phyloP scores from a whole-genome alignment of 306 rosid genomes.

The Castanospermum australe region DNA sequence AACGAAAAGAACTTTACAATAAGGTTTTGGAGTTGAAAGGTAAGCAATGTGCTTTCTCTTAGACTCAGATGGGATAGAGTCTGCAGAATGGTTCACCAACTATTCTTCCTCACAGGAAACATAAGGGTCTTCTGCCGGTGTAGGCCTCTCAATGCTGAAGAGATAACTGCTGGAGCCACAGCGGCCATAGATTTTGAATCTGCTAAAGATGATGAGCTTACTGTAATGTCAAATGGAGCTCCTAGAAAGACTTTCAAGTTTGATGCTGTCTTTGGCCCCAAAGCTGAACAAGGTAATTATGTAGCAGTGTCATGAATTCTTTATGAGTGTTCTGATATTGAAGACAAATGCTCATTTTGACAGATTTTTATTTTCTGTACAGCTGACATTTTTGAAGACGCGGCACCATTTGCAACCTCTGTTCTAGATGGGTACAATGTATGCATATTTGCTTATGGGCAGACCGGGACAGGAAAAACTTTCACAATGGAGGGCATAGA shows the following conservation, averaged over 20 bases:
- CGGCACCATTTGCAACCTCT: conserved; percentile 79
- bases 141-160: conserved; percentile 80
- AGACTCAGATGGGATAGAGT: neutral
- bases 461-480: conserved; percentile 95
- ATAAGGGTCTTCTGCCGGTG: conserved; percentile 96
- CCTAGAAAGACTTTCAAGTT: conserved; percentile 74
- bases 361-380: conserved; percentile 8
- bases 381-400: conserved; percentile 84
- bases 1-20: conserved; percentile 84
- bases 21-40: conserved; percentile 92
- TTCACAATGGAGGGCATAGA: conserved; percentile 96
- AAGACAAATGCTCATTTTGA: conserved; percentile 6
- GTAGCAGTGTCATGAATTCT: neutral
- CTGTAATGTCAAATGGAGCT: conserved; percentile 74
- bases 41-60: conserved; percentile 30
- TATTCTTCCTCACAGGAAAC: conserved; percentile 63
- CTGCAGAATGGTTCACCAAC: conserved; percentile 12
- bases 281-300: conserved; percentile 94
- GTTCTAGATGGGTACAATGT: conserved; percentile 94
- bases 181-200: conserved; percentile 82
- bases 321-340: neutral
- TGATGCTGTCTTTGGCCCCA: conserved; percentile 86
- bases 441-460: conserved; percentile 95
- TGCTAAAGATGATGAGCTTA: conserved; percentile 82
- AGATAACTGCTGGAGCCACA: conserved; percentile 66